Base-by-base conservation (phyloP, 2,329 filamentous ascomycete species). In the Alternaria longipes region DNA sequence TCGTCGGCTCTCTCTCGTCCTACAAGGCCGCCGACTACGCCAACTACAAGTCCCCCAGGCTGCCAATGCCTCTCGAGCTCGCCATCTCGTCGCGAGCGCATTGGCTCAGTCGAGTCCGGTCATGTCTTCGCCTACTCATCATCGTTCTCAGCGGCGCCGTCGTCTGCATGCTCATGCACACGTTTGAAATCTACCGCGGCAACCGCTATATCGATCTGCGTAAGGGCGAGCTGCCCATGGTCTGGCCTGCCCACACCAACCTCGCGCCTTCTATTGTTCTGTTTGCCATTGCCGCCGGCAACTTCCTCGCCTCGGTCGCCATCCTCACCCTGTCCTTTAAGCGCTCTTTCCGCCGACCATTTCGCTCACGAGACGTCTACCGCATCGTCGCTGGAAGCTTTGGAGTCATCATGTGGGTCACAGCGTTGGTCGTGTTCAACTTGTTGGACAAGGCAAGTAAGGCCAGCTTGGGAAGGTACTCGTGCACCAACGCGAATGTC, bases 121-220 rank as follows among this genome's bases (percentile, higher is more conserved):
- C 75, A 45, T 72, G 70, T 62, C 73, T 79, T 26, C 75, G 76
- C 53, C 70, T 78, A 38, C 69, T 77, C 59, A 75, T 77, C 68
- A 74, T 78, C 44, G 72, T 77, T 14, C 73, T 79, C 57, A 76
- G 73, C 66, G 75, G 72, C 65, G 70, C 73, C 63, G 75, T 79
- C 50, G 69, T 74, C 36, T 72, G 70, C 66, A 75, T 74, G 63
- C 67, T 78, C 28, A 71, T 72, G 62, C 75, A 79, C 72, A 78
- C 75, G 18, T 71, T 79, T 52, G 63, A 73, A 53, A 74, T 77
- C 53, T 77, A 74, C 51, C 71, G 74, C 52, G 70, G 75, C 54
- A 77, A 78, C 64, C 64, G 66, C 46, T 76, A 74, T 60, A 68
- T 78, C 59, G 75, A 78, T 61, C 73, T 78, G 56, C 71, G 75